Percentiles rank a stretch among this genome's conserved stretches.
Conservation (phyloP, 306 rosid genomes). For the Ceratonia siliqua region DNA sequence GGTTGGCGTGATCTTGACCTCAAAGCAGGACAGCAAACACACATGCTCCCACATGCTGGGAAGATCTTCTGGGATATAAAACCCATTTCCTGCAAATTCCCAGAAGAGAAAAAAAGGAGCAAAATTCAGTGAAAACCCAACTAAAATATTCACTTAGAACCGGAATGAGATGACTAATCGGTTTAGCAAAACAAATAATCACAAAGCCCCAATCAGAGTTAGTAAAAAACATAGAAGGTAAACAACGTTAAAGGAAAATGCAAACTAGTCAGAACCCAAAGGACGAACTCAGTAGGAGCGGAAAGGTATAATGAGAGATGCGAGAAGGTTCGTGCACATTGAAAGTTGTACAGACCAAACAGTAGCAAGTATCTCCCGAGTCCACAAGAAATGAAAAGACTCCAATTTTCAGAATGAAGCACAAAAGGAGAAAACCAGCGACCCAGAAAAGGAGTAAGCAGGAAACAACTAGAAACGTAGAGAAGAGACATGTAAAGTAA, state of each 20-base stretch:
- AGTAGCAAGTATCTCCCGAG: background rate
- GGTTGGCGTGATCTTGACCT: slow-evolving; percentile 97
- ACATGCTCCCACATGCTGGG: slow-evolving; percentile 95
- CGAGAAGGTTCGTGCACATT: background rate
- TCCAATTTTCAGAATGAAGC: slow-evolving; percentile 4
- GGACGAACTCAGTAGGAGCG: background rate
- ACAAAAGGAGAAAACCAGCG: slow-evolving; percentile 18
- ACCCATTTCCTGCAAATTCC: slow-evolving; percentile 75
- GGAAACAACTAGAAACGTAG: slow-evolving; percentile 11
- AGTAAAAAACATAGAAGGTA: background rate
- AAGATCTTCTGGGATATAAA: slow-evolving; percentile 85
- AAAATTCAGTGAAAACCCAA: slow-evolving; percentile 26
- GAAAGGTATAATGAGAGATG: background rate
- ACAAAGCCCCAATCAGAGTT: background rate
- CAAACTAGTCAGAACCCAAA: slow-evolving; percentile 19
- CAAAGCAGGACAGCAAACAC: slow-evolving; percentile 96
- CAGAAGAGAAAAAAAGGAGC: background rate
- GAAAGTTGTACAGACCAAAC: background rate
- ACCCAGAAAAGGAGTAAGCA: slow-evolving; percentile 36
- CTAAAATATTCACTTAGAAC: slow-evolving; percentile 17
- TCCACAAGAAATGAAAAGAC: background rate
- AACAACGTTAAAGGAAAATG: slow-evolving; percentile 7
- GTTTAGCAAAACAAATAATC: background rate
- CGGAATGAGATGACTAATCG: background rate
- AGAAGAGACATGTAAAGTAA: slow-evolving; percentile 10